Evolutionary conservation across 2,329 filamentous ascomycete species (phyloP), one percentile per base, ranked within the genome.

Genomic region (Xylariaceae sp.): DNA sequence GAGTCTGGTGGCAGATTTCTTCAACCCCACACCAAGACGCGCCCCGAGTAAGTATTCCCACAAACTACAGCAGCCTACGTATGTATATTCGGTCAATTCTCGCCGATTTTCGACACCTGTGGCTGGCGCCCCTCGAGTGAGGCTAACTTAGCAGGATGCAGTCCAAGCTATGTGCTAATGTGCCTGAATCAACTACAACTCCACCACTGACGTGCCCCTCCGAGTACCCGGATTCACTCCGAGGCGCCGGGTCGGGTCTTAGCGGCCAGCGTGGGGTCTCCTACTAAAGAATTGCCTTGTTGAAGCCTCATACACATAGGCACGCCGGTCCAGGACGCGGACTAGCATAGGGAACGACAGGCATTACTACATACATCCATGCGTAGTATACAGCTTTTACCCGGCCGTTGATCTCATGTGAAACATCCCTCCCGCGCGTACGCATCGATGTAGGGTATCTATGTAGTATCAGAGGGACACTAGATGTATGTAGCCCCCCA

Each of bases 21-120:
- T 23, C 4, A 20, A 2, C 14, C 26, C 26, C 26, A 29, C 6
- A 29, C 10, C 26, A 29, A 10, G 26, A 29, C 26, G 10, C 10
- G 6, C 26, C 10, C 26, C 26, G 26, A 29, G 26, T 29, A n/a
- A n/a, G n/a, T 21, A 47, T 47, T 47, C 44, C 20, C 44, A 47
- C 44, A 23, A 45, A 18, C 20, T 47, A 19, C 20, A 20, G 44
- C 5, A n/a, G 19, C 20, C 10, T 47, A 41, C 23, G 45, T 26
- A 26, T 9, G 4, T 26, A 26, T 26, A 26, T 26, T 26, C 23
- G 23, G 23, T 26, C 53, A 48, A 23, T 52, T 61, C 59, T 61
- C 59, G 59, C 47, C 59, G 56, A 59, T 61, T 61, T 61, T 61
- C 40, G 47, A 41, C 56, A 12, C 42, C 21, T 41, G 12, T n/a